Percentiles rank a stretch among this genome's conserved stretches.
Evolutionary conservation across 768 basidiomycete genomes (phyloP).

Genomic region (Coprinopsis marcescibilis): DNA sequence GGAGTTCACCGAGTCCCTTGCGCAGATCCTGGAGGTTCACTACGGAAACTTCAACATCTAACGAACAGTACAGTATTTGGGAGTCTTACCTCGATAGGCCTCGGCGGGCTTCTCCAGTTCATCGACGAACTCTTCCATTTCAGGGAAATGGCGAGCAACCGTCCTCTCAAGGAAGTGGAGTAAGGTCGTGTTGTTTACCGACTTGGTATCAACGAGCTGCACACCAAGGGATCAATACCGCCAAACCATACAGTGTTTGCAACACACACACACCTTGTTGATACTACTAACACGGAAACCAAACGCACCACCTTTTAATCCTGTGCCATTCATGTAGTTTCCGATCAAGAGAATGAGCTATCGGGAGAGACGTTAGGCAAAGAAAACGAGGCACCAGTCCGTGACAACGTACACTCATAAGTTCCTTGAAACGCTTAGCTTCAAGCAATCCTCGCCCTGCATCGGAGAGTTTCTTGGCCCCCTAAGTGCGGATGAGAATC

Average conservation of each 20-base stretch:
- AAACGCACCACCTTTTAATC: slow-evolving; percentile 93
- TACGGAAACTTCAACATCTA: slow-evolving; percentile 24
- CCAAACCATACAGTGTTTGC: slow-evolving; percentile 12
- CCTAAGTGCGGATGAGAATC: slow-evolving; percentile 35
- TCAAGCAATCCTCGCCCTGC: slow-evolving; percentile 76
- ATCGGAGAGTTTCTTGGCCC: slow-evolving; percentile 72
- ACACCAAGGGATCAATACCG: neutral
- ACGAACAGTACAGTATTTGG: neutral
- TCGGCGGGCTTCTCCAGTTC: slow-evolving; percentile 88
- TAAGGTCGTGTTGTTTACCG: slow-evolving; percentile 87
- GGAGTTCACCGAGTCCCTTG: slow-evolving; percentile 66
- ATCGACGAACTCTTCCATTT: slow-evolving; percentile 83
- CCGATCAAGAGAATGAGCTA: slow-evolving; percentile 90
- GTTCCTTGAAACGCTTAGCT: slow-evolving; percentile 85
- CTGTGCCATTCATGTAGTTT: slow-evolving; percentile 97
- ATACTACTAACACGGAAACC: slow-evolving; percentile 97
- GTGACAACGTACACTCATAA: slow-evolving; percentile 61
- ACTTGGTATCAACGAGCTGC: slow-evolving; percentile 96
- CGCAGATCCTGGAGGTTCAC: slow-evolving; percentile 86
- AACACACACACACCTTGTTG: no score
- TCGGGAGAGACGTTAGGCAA: neutral
- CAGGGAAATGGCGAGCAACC: slow-evolving; percentile 79
- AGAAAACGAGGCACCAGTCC: neutral
- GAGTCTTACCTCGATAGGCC: slow-evolving; percentile 77
- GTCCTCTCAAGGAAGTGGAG: slow-evolving; percentile 92